These are phyloP conservation scores for Elsinoe perseae DNA, from an alignment of 2,329 filamentous ascomycete genomes.

Conservation along the genomic window DNA sequence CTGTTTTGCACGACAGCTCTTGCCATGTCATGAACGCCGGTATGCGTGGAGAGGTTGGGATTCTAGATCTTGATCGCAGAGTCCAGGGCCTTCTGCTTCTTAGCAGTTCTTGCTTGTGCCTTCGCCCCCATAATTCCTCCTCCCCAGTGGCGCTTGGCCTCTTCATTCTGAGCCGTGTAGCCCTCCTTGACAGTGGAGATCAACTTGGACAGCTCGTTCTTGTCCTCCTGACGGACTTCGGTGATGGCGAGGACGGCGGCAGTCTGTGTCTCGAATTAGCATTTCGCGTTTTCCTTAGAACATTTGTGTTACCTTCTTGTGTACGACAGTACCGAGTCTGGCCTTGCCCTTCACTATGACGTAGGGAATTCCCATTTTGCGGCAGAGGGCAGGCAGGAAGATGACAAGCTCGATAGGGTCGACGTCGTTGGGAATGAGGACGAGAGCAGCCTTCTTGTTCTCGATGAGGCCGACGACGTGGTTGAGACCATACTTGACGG, in stretches of 20 bases:
- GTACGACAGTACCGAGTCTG: slow-evolving; percentile 93
- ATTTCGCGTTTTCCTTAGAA: slow-evolving; percentile 19
- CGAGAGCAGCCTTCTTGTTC: slow-evolving; percentile 99
- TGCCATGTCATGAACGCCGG: slow-evolving; percentile 11
- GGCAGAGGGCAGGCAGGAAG: slow-evolving; percentile 97
- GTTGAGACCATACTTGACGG: slow-evolving; percentile 99
- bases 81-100: slow-evolving; percentile 93
- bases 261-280: slow-evolving; percentile 55
- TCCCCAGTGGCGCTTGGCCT: slow-evolving; percentile 88
- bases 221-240: slow-evolving; percentile 96
- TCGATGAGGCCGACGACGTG: slow-evolving; percentile 95
- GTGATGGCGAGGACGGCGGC: slow-evolving; percentile 92
- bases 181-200: slow-evolving; percentile 95
- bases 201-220: slow-evolving; percentile 95
- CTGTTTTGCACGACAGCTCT: neutral
- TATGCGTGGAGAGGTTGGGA: neutral
- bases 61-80: slow-evolving; percentile 93
- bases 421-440: slow-evolving; percentile 98
- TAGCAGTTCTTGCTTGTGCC: slow-evolving; percentile 68
- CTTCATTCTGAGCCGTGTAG: slow-evolving; percentile 93
- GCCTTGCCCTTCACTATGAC: slow-evolving; percentile 99
- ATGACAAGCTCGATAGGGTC: slow-evolving; percentile 99
- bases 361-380: slow-evolving; percentile 99
- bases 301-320: slow-evolving; percentile 88
- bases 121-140: slow-evolving; percentile 99